Percentiles rank a stretch among this genome's conserved stretches.
phyloP scores from a whole-genome alignment of 2,329 filamentous ascomycete genomes.

The Fragosphaeria purpurea region DNA sequence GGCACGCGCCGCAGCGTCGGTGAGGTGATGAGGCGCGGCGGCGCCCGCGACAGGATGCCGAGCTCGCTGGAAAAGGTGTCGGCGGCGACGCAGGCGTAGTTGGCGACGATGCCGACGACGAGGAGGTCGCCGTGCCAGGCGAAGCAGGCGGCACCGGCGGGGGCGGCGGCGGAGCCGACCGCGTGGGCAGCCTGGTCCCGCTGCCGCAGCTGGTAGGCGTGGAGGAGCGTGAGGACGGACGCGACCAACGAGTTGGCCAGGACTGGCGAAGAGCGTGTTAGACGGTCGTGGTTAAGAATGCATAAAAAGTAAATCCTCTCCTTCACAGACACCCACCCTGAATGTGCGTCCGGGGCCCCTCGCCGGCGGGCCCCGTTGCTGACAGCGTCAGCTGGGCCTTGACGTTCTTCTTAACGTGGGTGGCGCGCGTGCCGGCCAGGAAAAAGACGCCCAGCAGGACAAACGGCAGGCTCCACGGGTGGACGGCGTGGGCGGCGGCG shows the following conservation, averaged over 20 bases:
- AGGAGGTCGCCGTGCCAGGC: conserved; percentile 53
- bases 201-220: conserved; percentile 47
- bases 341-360: conserved; percentile 72
- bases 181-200: conserved; percentile 25
- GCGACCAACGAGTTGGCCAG: conserved; percentile 80
- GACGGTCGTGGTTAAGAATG: too few species aligned
- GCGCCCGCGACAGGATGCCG: conserved; percentile 69
- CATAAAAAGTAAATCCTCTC: too few species aligned
- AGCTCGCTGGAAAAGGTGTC: conserved; percentile 95
- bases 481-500: conserved; percentile 71
- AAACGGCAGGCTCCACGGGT: conserved; percentile 93
- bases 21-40: conserved; percentile 80
- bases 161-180: neutral
- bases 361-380: conserved; percentile 65
- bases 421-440: conserved; percentile 70
- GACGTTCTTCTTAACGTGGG: conserved; percentile 68
- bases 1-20: conserved; percentile 67
- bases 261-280: conserved; percentile 32
- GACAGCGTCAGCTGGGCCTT: conserved; percentile 76
- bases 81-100: conserved; percentile 85
- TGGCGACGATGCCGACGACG: conserved; percentile 57
- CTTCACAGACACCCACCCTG: conserved; percentile 44
- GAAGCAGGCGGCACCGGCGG: conserved; percentile 40
- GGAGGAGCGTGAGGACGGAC: conserved; percentile 51
- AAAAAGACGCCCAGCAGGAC: conserved; percentile 77